phyloP scores from a whole-genome alignment of 2,329 filamentous ascomycete species.

The Leptosphaerulina australis region DNA sequence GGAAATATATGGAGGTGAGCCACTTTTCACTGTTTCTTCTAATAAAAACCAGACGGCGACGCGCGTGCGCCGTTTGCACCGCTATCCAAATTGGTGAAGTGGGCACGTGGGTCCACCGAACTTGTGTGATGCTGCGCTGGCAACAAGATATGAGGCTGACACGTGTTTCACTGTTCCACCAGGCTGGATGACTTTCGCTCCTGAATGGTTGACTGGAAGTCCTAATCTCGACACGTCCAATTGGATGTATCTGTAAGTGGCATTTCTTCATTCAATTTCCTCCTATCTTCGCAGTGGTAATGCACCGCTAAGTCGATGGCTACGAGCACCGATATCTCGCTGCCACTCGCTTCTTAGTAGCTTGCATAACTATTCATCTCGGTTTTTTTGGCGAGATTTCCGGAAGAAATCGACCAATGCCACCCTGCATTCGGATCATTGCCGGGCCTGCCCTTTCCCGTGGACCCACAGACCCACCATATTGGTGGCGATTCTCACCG shows the following conservation, averaged over 20 bases:
- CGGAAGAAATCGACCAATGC: not conserved
- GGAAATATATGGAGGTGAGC: conserved; percentile 65
- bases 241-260: conserved; percentile 62
- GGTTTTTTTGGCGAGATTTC: not conserved
- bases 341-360: conserved; percentile 1
- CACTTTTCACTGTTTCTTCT: conserved; percentile 6
- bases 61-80: conserved; percentile 18
- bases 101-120: conserved; percentile 27
- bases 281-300: not conserved
- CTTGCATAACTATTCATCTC: not conserved
- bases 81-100: conserved; percentile 24
- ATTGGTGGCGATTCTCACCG: conserved; percentile 19
- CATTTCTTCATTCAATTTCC: not conserved
- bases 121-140: conserved; percentile 25
- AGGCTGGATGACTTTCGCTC: conserved; percentile 69
- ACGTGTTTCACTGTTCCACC: conserved; percentile 44
- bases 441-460: conserved; percentile 3
- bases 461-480: conserved; percentile 6
- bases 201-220: conserved; percentile 67
- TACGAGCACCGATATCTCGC: not conserved
- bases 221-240: conserved; percentile 64
- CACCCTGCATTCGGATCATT: conserved; percentile 7
- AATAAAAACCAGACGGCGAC: conserved; percentile 17
- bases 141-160: conserved; percentile 39
- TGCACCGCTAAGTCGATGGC: not conserved